Evolutionary conservation across 139 green algal species (phyloP), one percentile per base, ranked within the genome.

Genomic region (Picochlorum sp.): DNA sequence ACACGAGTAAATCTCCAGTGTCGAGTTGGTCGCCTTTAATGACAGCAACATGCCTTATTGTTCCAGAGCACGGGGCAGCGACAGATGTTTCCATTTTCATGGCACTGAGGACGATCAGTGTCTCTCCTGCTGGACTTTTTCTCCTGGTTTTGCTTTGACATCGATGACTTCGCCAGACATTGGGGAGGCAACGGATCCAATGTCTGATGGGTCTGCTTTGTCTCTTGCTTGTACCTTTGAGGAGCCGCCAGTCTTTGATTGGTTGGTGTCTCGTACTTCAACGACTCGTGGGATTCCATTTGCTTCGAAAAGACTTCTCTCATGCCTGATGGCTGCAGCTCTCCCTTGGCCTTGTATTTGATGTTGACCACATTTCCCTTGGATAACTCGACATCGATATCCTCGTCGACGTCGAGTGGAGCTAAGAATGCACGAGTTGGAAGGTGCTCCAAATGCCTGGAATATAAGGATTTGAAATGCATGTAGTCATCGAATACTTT

Each of bases 21-120:
- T 90, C 84, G 20, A 94, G 58, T 9, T 74, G 55, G 60, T 95
- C 88, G 23, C 83, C 79, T 67, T 79, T 81, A 41, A 78, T 71
- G 3, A 93, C 81, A 1, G 85, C 85, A 18, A 93, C 85, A 68
- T 90, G 80, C 21, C 37, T 49, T 10, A 95, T 73, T 0, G 77
- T 63, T 45, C 90, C 90, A 30, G 64, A 55, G 10, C 80, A 71
- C 1, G 89, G 88, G 26, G 87, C 82, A 14, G 74, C 79, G n/a
- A 97, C 84, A 8, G 77, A 81, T 0, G 90, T 97, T 81, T 97
- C 91, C 91, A 97, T 97, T 80, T 97, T 97, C 91, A 97, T 97
- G 8, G 91, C 91, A 32, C 69, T 83, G 69, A 97, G 80, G 45
- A 97, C 77, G 34, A 86, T 83, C 52, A 97, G 72, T 64, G 83